A percentile compares a stretch with the other conserved stretches of the same genome.
These are phyloP conservation scores for Apophysomyces ossiformis DNA, from an alignment of 371 early-diverging fungal species.

Conservation along the genomic window DNA sequence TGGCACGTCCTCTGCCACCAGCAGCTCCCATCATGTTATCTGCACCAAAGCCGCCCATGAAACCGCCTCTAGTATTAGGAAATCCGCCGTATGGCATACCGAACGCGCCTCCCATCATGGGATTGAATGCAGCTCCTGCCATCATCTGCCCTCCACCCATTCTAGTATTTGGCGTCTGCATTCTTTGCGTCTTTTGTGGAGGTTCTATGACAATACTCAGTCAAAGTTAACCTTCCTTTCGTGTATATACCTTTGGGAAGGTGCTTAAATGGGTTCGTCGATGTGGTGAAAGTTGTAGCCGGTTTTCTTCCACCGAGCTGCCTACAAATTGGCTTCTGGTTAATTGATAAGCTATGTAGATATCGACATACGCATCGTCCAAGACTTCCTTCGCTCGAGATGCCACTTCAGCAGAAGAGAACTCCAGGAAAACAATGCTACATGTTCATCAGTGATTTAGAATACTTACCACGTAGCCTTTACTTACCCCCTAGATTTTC, in stretches of 20 bases:
- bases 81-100: slow-evolving; percentile 32
- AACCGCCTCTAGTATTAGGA: slow-evolving; percentile 38
- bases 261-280: slow-evolving; percentile 52
- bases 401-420: slow-evolving; percentile 46
- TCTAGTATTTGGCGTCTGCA: slow-evolving; percentile 25
- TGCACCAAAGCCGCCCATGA: slow-evolving; percentile 35
- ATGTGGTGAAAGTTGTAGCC: slow-evolving; percentile 39
- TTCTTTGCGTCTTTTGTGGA: slow-evolving; percentile 32
- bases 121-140: slow-evolving; percentile 26
- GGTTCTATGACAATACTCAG: slow-evolving; percentile 25
- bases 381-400: slow-evolving; percentile 40
- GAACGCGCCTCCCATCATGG: slow-evolving; percentile 35
- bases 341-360: not conserved
- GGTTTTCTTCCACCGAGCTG: slow-evolving; percentile 46
- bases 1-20: slow-evolving; percentile 26
- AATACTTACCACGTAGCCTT: not conserved
- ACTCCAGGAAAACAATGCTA: slow-evolving; percentile 58
- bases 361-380: slow-evolving; percentile 45
- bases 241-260: slow-evolving; percentile 50
- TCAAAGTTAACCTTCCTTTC: not conserved
- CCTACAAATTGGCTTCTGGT: slow-evolving; percentile 14
- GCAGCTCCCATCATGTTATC: slow-evolving; percentile 38
- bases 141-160: slow-evolving; percentile 21
- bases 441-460: not conserved
- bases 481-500: slow-evolving; percentile 65